A percentile compares a stretch with the other conserved stretches of the same genome.
These are phyloP conservation scores for Crithidia fasciculata DNA, from an alignment of 208 protist species.

Conservation along the genomic window DNA sequence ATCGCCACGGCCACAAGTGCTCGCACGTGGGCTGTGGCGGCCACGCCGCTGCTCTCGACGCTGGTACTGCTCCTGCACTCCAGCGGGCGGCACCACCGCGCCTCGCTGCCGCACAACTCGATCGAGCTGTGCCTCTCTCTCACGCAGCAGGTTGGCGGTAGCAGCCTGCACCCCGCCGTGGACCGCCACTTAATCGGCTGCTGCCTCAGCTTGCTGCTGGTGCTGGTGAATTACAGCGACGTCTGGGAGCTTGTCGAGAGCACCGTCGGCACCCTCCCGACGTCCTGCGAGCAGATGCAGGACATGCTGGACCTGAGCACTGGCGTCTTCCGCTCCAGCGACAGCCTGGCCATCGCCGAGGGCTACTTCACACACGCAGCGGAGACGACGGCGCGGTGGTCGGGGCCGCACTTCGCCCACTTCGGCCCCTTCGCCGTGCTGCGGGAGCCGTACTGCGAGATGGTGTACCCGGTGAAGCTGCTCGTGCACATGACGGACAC, in stretches of 20 bases:
- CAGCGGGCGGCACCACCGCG: slow-evolving; percentile 35
- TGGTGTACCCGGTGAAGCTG: slow-evolving; percentile 50
- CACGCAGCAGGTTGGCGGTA: slow-evolving; percentile 37
- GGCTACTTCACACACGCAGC: slow-evolving; percentile 16
- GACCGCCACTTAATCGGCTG: slow-evolving; percentile 61
- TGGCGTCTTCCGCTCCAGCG: slow-evolving; percentile 40
- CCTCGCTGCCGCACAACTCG: slow-evolving; percentile 51
- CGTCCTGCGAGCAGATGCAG: slow-evolving; percentile 38
- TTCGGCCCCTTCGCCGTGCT: slow-evolving; percentile 44
- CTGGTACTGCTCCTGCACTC: slow-evolving; percentile 49
- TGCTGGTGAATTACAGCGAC: slow-evolving; percentile 66
- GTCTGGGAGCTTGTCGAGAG: slow-evolving; percentile 61
- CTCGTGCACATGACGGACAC: slow-evolving; percentile 40
- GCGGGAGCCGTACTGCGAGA: slow-evolving; percentile 42
- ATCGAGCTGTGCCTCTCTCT: slow-evolving; percentile 71
- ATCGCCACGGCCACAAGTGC: slow-evolving; percentile 39
- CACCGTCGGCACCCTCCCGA: slow-evolving; percentile 35
- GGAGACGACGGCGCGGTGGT: slow-evolving; percentile 12
- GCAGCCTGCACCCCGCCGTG: slow-evolving; percentile 26
- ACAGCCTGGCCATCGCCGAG: slow-evolving; percentile 28
- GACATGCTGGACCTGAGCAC: slow-evolving; percentile 62
- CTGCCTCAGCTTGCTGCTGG: slow-evolving; percentile 58
- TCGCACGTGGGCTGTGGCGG: slow-evolving; percentile 36
- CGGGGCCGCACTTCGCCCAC: slow-evolving; percentile 11
- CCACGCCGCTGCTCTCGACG: slow-evolving; percentile 56